Evolutionary conservation across 148 eudicot genomes (phyloP).

Genomic region (Arctostaphylos glauca): DNA sequence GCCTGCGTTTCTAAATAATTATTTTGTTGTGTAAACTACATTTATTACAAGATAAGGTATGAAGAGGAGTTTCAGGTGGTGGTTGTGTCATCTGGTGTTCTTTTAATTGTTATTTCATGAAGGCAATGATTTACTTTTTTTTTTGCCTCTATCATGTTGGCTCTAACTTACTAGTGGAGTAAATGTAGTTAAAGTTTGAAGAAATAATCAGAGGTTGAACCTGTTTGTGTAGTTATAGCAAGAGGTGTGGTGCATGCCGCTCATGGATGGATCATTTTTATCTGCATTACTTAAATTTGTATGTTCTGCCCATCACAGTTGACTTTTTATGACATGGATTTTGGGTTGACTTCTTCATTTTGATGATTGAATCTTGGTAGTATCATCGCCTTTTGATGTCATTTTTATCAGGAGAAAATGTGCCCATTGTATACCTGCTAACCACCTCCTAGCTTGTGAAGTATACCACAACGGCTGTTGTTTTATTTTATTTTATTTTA

Average conservation of each 20-base stretch:
- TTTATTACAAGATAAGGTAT: neutral
- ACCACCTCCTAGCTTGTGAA: neutral
- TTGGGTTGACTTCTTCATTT: neutral
- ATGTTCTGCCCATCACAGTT: neutral
- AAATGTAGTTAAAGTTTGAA: neutral
- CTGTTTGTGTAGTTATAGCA: neutral
- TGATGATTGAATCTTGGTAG: neutral
- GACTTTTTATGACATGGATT: neutral
- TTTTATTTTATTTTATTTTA: constrained; percentile 6
- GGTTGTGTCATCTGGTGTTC: neutral
- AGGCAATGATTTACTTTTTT: neutral
- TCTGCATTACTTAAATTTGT: neutral
- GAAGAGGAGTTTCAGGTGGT: neutral
- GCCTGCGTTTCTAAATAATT: neutral
- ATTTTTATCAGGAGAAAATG: neutral
- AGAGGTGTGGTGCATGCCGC: neutral
- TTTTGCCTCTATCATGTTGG: no score
- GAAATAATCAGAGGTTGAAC: neutral
- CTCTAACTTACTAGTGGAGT: neutral
- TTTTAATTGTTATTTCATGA: neutral
- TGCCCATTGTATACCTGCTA: neutral
- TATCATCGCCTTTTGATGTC: neutral
- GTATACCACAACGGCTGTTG: neutral
- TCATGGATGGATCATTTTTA: neutral
- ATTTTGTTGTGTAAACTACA: neutral